Percentiles rank a stretch among this genome's conserved stretches.
Evolutionary conservation across 2,329 filamentous ascomycete genomes (phyloP).

Genomic region (Saccharata proteae): DNA sequence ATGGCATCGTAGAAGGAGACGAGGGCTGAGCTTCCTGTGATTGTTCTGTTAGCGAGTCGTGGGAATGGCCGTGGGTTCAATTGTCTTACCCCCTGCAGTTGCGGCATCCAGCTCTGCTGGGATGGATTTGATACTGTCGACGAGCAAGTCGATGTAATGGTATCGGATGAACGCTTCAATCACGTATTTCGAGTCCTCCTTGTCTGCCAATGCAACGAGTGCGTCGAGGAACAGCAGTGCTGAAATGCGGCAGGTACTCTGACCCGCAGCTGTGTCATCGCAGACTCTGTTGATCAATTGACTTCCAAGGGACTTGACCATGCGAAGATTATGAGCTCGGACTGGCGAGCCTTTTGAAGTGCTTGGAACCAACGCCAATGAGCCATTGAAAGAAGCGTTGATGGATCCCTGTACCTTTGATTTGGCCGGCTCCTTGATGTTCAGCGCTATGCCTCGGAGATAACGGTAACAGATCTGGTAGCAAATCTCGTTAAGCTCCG

Average conservation of each 20-base stretch:
- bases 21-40: too few relatives aligned
- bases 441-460: slow-evolving; percentile 53
- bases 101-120: slow-evolving; percentile 48
- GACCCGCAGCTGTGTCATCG: slow-evolving; percentile 82
- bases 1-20: slow-evolving; percentile 59
- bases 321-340: slow-evolving; percentile 46
- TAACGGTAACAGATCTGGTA: slow-evolving; percentile 90
- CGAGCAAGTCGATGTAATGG: slow-evolving; percentile 82
- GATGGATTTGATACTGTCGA: slow-evolving; percentile 74
- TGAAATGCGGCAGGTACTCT: slow-evolving; percentile 69
- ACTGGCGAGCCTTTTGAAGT: slow-evolving; percentile 20
- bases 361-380: not conserved
- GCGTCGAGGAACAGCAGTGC: slow-evolving; percentile 75
- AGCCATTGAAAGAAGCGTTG: not conserved
- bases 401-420: slow-evolving; percentile 15
- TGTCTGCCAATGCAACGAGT: slow-evolving; percentile 59
- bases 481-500: slow-evolving; percentile 67
- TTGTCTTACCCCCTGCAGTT: slow-evolving; percentile 15
- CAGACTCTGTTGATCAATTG: slow-evolving; percentile 76
- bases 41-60: too few relatives aligned
- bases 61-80: too few relatives aligned
- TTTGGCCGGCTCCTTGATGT: slow-evolving; percentile 26
- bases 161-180: slow-evolving; percentile 70
- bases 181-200: slow-evolving; percentile 60
- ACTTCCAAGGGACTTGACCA: slow-evolving; percentile 69